These are phyloP conservation scores for Peronosclerospora sorghi DNA, from an alignment of 352 stramenopile species.

Conservation along the genomic window DNA sequence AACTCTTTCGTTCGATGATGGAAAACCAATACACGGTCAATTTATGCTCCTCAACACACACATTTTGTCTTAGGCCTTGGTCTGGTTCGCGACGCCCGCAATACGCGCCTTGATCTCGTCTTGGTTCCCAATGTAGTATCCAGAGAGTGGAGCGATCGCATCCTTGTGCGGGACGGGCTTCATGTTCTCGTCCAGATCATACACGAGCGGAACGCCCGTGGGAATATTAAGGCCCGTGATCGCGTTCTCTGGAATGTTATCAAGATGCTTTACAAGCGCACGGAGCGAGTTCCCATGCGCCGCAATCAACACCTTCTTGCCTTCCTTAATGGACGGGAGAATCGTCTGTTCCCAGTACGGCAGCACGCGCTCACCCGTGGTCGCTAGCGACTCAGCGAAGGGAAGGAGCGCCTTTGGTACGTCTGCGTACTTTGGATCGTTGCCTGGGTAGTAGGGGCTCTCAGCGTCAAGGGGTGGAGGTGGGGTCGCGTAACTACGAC, in stretches of 20 bases:
- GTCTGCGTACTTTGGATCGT: slow-evolving; percentile 87
- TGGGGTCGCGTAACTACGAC: slow-evolving; percentile 96
- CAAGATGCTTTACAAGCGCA: slow-evolving; percentile 91
- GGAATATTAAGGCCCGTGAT: slow-evolving; percentile 94
- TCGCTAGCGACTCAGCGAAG: slow-evolving; percentile 88
- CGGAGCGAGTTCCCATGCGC: slow-evolving; percentile 91
- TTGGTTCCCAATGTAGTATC: slow-evolving; percentile 88
- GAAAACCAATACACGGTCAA: no score
- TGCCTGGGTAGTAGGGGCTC: slow-evolving; percentile 87
- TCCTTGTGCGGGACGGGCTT: slow-evolving; percentile 74
- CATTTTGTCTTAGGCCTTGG: no score
- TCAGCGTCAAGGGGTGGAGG: slow-evolving; percentile 87
- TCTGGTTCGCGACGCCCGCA: slow-evolving; percentile 96
- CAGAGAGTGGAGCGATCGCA: slow-evolving; percentile 74
- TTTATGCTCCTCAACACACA: no score
- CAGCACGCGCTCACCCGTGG: slow-evolving; percentile 88
- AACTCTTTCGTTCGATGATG: no score
- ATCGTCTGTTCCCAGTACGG: slow-evolving; percentile 89
- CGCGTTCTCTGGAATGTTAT: slow-evolving; percentile 85
- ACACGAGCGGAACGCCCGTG: slow-evolving; percentile 81
- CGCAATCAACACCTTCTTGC: slow-evolving; percentile 91
- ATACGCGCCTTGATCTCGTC: slow-evolving; percentile 94
- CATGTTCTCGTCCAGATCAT: slow-evolving; percentile 81
- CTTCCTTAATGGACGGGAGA: slow-evolving; percentile 82
- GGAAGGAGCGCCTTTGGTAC: slow-evolving; percentile 81